These are phyloP conservation scores for Coemansia sp. DNA, from an alignment of 192 early-diverging fungal species.

Conservation along the genomic window DNA sequence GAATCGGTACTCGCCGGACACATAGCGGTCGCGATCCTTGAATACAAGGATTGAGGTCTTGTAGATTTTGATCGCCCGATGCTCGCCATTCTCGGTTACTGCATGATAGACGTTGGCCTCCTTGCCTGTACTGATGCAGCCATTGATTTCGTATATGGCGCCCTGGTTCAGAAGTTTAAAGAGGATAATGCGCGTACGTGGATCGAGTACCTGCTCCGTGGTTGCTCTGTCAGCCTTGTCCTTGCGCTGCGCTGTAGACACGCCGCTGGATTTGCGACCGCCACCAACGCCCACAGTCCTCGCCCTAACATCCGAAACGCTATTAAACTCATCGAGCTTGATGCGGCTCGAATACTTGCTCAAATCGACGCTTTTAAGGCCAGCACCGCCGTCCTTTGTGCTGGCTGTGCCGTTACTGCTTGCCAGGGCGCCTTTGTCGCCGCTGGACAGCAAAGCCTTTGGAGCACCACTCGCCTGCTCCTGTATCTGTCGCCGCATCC, in stretches of 20 bases:
- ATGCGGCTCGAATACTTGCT: slow-evolving; percentile 72
- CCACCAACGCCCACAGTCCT: slow-evolving; percentile 15
- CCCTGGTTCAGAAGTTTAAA: slow-evolving; percentile 93
- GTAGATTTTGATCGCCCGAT: slow-evolving; percentile 95
- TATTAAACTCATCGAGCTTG: slow-evolving; percentile 62
- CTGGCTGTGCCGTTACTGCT: slow-evolving; percentile 18
- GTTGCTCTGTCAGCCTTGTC: slow-evolving; percentile 97
- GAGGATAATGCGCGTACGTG: slow-evolving; percentile 95
- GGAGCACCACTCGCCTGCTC: slow-evolving; percentile 17
- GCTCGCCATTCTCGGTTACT: slow-evolving; percentile 74
- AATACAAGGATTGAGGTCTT: slow-evolving; percentile 98
- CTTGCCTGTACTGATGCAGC: slow-evolving; percentile 97
- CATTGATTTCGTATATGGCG: slow-evolving; percentile 91
- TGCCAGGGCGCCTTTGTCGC: background rate
- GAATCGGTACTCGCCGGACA: slow-evolving; percentile 94
- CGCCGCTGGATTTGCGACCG: slow-evolving; percentile 49
- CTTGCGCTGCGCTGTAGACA: slow-evolving; percentile 47
- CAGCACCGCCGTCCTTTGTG: slow-evolving; percentile 24
- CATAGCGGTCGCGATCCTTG: slow-evolving; percentile 98
- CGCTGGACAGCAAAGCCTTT: background rate
- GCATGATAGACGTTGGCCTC: slow-evolving; percentile 99
- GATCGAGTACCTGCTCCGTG: slow-evolving; percentile 95
- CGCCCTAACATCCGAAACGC: slow-evolving; percentile 10
- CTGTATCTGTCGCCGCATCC: slow-evolving; percentile 69
- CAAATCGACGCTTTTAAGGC: slow-evolving; percentile 56